Base-by-base conservation (phyloP, 2,329 filamentous ascomycete species). In the Lachnellula arida region DNA sequence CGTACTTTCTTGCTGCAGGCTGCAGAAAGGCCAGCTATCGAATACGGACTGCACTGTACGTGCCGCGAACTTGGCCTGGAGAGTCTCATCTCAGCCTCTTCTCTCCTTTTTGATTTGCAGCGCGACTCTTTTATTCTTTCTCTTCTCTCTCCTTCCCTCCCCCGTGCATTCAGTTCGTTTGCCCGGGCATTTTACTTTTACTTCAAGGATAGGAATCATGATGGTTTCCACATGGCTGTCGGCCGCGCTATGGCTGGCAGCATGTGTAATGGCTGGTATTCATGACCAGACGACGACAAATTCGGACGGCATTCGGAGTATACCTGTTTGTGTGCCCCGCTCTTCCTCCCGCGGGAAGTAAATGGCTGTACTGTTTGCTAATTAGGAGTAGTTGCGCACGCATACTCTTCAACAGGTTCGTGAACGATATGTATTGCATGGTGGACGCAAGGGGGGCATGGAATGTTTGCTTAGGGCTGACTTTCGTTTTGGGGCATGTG, bases 401-500 rank as follows among this genome's bases (percentile, higher is more conserved):
- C 92, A 96, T 75, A 93, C 87, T 68, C 80, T 96, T 60, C 77
- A 81, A 71, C 82, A 88, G 80, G 89, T 92, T 76, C 73, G 86
- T 64, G n/a, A 42, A 42, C 39, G 19, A 35, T n/a, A 28, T 42
- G 17, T 12, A 42, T 15, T 32, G 15, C 39, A n/a, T 42, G 39
- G 39, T 11, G 15, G 39, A 42, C 15, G 17, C 15, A 42, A 42
- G 39, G 28, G 28, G 28, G 28, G n/a, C 8, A 2, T 4, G 28
- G 28, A 32, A 32, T 32, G 28, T 32, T 32, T 32, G 9, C 9
- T 28, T 28, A 7, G 19, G 15, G 32, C 54, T 56, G 43, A 56
- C 50, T 22, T 23, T 32, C n/a, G 28, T 12, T 19, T 23, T 42
- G 28, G 28, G 28, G 28, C 28, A 11, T n/a, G 54, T 63, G 58